These are phyloP conservation scores for Prunus mume DNA, from an alignment of 306 rosid genomes.

Conservation along the genomic window DNA sequence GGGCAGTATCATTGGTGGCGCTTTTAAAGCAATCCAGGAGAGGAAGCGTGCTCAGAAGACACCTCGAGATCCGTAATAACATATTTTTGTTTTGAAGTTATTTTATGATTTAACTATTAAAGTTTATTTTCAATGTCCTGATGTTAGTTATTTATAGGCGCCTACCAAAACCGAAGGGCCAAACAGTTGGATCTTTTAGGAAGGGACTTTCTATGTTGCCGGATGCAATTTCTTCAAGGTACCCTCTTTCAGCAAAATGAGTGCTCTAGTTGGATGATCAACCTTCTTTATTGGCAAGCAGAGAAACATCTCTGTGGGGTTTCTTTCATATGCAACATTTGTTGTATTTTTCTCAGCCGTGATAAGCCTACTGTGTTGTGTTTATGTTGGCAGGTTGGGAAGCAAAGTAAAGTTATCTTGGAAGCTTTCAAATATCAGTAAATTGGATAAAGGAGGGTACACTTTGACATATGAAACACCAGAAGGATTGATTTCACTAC, in stretches of 20 bases:
- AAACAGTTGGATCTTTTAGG: constrained; percentile 92
- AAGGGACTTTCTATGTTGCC: constrained; percentile 94
- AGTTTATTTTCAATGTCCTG: constrained; percentile 32
- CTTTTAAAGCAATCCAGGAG: constrained; percentile 90
- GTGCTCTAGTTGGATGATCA: constrained; percentile 13
- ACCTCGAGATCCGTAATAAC: constrained; percentile 80
- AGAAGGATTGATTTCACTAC: constrained; percentile 73
- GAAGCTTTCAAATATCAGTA: constrained; percentile 78
- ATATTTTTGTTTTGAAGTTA: constrained; percentile 25
- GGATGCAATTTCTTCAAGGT: constrained; percentile 81
- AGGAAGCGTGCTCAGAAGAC: constrained; percentile 55
- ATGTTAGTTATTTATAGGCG: constrained; percentile 51
- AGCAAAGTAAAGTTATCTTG: constrained; percentile 77
- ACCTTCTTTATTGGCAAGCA: not conserved
- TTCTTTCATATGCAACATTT: not conserved
- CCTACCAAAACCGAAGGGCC: constrained; percentile 94
- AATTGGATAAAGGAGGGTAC: constrained; percentile 69
- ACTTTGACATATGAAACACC: constrained; percentile 82
- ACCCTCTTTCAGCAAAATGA: constrained; percentile 6
- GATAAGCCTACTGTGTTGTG: constrained; percentile 20
- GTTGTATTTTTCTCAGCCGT: constrained; percentile 12
- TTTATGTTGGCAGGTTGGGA: constrained; percentile 66
- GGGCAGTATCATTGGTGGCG: constrained; percentile 93
- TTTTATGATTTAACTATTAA: constrained; percentile 7
- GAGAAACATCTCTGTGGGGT: not conserved